These are phyloP conservation scores for Barnettozyma botsteinii DNA, from an alignment of 805 yeast genomes.

Conservation along the genomic window DNA sequence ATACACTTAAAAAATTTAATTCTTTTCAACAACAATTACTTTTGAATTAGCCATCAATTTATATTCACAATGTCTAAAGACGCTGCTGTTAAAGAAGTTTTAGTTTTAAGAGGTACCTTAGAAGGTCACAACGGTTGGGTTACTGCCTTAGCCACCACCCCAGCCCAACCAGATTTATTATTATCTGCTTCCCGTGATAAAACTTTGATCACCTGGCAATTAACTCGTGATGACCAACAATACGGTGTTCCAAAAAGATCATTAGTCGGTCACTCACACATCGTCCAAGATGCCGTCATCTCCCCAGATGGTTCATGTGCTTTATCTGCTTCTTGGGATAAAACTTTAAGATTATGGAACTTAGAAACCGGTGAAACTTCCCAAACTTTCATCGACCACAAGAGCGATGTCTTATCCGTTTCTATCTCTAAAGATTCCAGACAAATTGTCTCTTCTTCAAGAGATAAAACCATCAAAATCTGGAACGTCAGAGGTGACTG, in stretches of 20 bases:
- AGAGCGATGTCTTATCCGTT: conserved; percentile 94
- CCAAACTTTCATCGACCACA: conserved; percentile 97
- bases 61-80: conserved; percentile 52
- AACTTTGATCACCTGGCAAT: conserved; percentile 96
- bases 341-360: conserved; percentile 98
- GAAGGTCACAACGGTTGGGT: conserved; percentile 98
- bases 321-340: conserved; percentile 99
- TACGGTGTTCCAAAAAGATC: conserved; percentile 98
- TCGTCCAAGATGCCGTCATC: conserved; percentile 95
- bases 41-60: conserved; percentile 1
- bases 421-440: conserved; percentile 94
- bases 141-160: conserved; percentile 96
- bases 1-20: not conserved
- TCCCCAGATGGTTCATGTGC: conserved; percentile 98
- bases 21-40: not conserved
- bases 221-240: conserved; percentile 92
- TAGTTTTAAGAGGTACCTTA: conserved; percentile 99
- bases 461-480: conserved; percentile 98
- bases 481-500: conserved; percentile 99
- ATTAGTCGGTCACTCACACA: conserved; percentile 98
- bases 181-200: conserved; percentile 99
- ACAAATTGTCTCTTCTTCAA: conserved; percentile 97
- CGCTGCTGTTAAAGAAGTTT: conserved; percentile 91
- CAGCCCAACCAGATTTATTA: conserved; percentile 95
- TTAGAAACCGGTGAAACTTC: conserved; percentile 89